Evolutionary conservation across 1,284 basidiomycete genomes (phyloP).

Genomic region (Inonotus hispidus): DNA sequence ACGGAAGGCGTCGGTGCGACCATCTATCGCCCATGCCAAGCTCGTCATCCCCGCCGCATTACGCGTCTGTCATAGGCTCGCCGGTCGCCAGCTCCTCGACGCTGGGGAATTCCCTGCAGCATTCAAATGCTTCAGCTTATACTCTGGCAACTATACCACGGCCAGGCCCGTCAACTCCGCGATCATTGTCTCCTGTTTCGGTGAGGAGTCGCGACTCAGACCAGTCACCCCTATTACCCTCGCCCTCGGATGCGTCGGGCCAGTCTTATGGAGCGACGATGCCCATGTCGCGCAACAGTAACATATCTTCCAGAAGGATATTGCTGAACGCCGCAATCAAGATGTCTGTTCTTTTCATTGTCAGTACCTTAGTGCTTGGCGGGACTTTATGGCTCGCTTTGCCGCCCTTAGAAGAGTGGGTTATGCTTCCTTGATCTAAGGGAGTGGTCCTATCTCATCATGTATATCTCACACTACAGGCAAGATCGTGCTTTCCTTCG

Average conservation of each 20-base stretch:
- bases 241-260: slow-evolving; percentile 30
- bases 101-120: neutral
- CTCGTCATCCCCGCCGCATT: slow-evolving; percentile 18
- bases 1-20: neutral
- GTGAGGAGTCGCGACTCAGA: slow-evolving; percentile 10
- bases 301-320: slow-evolving; percentile 45
- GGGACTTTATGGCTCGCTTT: slow-evolving; percentile 75
- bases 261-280: slow-evolving; percentile 50
- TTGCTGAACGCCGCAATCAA: slow-evolving; percentile 77
- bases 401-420: slow-evolving; percentile 74
- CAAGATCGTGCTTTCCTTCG: slow-evolving; percentile 68
- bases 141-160: slow-evolving; percentile 53
- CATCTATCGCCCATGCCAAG: slow-evolving; percentile 1
- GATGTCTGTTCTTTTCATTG: slow-evolving; percentile 71
- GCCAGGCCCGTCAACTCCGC: slow-evolving; percentile 32
- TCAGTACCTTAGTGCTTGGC: slow-evolving; percentile 66
- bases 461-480: slow-evolving; percentile 40
- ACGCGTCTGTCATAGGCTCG: slow-evolving; percentile 10
- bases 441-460: neutral
- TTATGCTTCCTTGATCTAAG: slow-evolving; percentile 19
- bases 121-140: slow-evolving; percentile 52
- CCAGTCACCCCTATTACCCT: slow-evolving; percentile 21
- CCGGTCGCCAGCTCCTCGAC: slow-evolving; percentile 3
- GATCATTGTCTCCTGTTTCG: slow-evolving; percentile 24
- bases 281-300: slow-evolving; percentile 32